phyloP scores from a whole-genome alignment of 148 eudicot species.

The Nepenthes mirabilis region DNA sequence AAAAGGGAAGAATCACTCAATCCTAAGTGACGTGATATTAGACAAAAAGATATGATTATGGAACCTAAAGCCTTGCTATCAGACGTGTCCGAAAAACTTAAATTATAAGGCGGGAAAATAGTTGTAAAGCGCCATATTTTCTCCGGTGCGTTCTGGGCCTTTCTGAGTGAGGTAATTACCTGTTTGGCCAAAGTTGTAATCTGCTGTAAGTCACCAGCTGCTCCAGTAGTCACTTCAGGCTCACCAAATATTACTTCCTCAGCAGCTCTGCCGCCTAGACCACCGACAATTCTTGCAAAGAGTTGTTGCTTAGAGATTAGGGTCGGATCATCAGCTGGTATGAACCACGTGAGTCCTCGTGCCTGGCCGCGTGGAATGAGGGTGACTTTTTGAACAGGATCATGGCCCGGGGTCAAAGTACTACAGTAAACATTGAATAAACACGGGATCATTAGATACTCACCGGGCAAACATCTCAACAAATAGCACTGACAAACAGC shows the following conservation, averaged over 20 bases:
- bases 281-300: constrained; percentile 97
- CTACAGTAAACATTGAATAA: constrained; percentile 24
- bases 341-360: constrained; percentile 96
- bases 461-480: no score
- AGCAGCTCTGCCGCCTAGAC: constrained; percentile 98
- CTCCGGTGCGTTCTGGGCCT: neutral
- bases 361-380: constrained; percentile 99
- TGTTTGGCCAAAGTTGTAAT: constrained; percentile 95
- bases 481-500: no score
- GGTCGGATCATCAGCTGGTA: constrained; percentile 95
- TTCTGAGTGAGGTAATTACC: constrained; percentile 22
- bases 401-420: constrained; percentile 97
- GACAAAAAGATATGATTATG: no score
- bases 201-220: constrained; percentile 93
- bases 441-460: neutral
- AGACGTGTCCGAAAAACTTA: no score
- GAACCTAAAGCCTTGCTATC: no score
- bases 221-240: constrained; percentile 97
- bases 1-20: no score
- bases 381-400: constrained; percentile 96
- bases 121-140: neutral
- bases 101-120: no score
- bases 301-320: constrained; percentile 92
- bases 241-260: constrained; percentile 95
- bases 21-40: no score